phyloP scores from a whole-genome alignment of 1,284 basidiomycete species.

The Inonotus obliquus region DNA sequence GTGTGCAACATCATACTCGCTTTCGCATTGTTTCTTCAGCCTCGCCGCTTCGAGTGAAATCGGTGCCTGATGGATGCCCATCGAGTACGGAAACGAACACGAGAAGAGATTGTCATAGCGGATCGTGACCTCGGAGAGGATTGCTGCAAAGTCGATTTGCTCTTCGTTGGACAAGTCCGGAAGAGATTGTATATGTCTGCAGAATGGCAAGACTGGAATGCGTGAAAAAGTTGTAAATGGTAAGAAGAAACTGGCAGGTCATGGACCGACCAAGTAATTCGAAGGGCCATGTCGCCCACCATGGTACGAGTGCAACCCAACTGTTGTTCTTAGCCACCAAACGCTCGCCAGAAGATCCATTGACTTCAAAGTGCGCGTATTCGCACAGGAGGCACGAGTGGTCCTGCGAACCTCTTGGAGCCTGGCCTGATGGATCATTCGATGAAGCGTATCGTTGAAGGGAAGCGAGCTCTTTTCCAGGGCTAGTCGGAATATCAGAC shows the following conservation, averaged over 20 bases:
- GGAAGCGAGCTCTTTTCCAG: conserved; percentile 59
- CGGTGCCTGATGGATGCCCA: conserved; percentile 88
- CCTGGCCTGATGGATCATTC: conserved; percentile 34
- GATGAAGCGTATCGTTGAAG: conserved; percentile 53
- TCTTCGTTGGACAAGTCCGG: conserved; percentile 59
- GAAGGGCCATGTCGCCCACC: conserved; percentile 97
- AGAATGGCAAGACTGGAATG: conserved; percentile 67
- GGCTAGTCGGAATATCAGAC: conserved; percentile 69
- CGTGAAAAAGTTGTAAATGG: conserved; percentile 2
- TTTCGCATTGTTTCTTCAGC: conserved; percentile 27
- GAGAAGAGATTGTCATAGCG: conserved; percentile 84
- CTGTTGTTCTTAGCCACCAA: conserved; percentile 74
- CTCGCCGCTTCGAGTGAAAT: conserved; percentile 36
- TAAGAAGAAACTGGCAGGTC: neutral
- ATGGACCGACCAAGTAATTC: conserved; percentile 66
- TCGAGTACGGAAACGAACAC: conserved; percentile 93
- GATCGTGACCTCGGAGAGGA: conserved; percentile 62
- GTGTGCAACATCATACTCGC: conserved; percentile 63
- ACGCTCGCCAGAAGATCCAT: conserved; percentile 41
- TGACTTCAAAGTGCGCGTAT: conserved; percentile 74
- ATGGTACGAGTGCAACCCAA: conserved; percentile 88
- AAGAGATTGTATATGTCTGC: conserved; percentile 72
- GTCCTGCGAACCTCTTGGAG: conserved; percentile 55
- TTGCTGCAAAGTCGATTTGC: conserved; percentile 57
- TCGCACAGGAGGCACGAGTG: conserved; percentile 79